Evolutionary conservation across 1,139 yeast genomes (phyloP).

Genomic region (Geotrichum bryndzae): DNA sequence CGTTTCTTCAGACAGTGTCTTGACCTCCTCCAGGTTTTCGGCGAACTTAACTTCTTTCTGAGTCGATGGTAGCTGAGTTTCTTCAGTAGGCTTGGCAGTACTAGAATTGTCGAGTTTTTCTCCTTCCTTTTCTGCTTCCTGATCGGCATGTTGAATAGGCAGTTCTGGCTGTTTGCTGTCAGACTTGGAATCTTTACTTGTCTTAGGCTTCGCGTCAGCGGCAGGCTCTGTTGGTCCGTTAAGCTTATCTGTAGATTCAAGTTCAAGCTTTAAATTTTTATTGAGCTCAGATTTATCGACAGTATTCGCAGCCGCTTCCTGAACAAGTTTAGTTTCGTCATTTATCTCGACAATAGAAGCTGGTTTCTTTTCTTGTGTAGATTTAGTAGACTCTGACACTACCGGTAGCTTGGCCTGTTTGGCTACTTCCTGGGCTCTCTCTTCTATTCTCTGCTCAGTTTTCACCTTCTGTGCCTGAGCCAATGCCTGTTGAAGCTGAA

Average conservation of each 20-base stretch:
- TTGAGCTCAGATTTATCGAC: background rate
- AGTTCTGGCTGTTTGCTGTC: background rate
- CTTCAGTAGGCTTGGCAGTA: background rate
- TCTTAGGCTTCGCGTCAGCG: background rate
- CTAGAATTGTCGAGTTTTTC: background rate
- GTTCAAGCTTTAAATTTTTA: background rate
- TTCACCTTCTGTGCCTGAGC: background rate
- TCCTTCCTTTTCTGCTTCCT: background rate
- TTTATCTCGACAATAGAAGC: background rate
- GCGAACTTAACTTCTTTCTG: background rate
- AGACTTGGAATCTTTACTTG: background rate
- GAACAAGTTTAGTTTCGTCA: background rate
- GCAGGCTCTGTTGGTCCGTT: background rate
- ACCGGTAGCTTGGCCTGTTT: background rate
- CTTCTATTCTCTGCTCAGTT: background rate
- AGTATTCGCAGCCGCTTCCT: background rate
- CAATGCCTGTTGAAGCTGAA: background rate
- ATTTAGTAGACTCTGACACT: background rate
- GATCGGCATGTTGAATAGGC: background rate
- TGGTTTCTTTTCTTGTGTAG: background rate
- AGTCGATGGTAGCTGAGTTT: background rate
- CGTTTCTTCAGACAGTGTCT: background rate
- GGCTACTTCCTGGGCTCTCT: background rate
- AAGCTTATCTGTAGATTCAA: background rate
- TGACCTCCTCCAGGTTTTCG: background rate